Evolutionary conservation across 2,329 filamentous ascomycete species (phyloP), one percentile per base, ranked within the genome.

Genomic region (Aureobasidium sp.): DNA sequence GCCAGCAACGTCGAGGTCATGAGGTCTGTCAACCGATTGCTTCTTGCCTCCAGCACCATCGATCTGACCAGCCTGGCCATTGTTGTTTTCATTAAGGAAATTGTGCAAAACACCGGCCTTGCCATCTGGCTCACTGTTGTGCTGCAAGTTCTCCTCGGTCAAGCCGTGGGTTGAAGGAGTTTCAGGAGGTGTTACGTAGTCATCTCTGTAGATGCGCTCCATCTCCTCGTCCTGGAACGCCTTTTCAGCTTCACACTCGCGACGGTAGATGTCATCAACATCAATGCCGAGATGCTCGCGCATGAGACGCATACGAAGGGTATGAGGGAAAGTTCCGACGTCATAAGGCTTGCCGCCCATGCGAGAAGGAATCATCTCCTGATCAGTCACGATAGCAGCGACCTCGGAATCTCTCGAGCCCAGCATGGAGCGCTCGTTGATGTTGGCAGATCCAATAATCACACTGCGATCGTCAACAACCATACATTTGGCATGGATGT

Each of bases 401-500:
- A 90, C 86, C 75, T 99, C 94, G 0, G 93, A 97, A 74, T 99
- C 94, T 69, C 94, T 85, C 53, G 85, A 88, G 9, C 94, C 94
- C 64, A 97, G 75, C 91, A 97, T 91, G 7, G 93, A 97, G 49
- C 94, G 87, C 75, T 99, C 94, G 70, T 99, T 99, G 79, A 99
- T 97, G 72, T 99, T 99, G 59, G 94, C 94, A 49, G 93, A 97
- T 20, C 94, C 94, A 68, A 99, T 99, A 64, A 99, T 86, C 22
- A 88, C 93, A 63, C 94, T 85, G 37, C 93, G 86, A 70, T 99
- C 94, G 73, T 99, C 94, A 5, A 96, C 93, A 62, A 99, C 84
- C 81, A 97, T 97, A 67, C 89, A 89, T 76, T 99, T 99, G 64
- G 94, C 94, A 70, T 99, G 94, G 62, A 99, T 97, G 72, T 99